Evolutionary conservation across 805 yeast genomes (phyloP).

Genomic region (Candida insectalens): DNA sequence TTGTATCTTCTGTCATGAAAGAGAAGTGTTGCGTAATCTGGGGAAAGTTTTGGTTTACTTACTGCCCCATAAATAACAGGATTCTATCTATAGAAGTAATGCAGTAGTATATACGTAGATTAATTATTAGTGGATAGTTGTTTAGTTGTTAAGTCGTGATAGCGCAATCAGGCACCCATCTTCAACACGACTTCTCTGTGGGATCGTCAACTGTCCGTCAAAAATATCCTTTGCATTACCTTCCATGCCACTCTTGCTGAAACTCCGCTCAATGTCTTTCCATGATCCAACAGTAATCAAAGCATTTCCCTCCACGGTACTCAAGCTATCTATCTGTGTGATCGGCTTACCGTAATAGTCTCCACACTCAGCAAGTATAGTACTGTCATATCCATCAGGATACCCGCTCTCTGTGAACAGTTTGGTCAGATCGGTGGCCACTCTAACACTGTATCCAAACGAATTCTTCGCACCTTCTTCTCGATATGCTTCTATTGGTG

Average conservation of each 20-base stretch:
- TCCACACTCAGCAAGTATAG: conserved; percentile 59
- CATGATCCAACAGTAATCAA: conserved; percentile 58
- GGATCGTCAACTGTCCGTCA: conserved; percentile 47
- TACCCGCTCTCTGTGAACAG: conserved; percentile 63
- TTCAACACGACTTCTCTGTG: conserved; percentile 52
- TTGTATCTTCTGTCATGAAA: too few species aligned
- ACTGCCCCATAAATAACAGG: too few species aligned
- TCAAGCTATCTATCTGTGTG: not conserved
- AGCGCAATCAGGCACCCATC: conserved; percentile 60
- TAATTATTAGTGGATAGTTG: too few species aligned
- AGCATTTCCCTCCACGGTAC: conserved; percentile 11
- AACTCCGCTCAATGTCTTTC: conserved; percentile 44
- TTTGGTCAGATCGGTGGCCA: conserved; percentile 48
- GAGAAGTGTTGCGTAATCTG: too few species aligned
- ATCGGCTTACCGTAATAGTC: conserved; percentile 37
- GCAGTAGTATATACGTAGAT: too few species aligned
- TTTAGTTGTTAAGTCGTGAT: too few species aligned
- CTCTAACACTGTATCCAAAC: conserved; percentile 68
- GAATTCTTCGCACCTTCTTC: conserved; percentile 47
- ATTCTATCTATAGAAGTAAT: too few species aligned
- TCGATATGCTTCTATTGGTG: conserved; percentile 66
- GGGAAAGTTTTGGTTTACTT: too few species aligned
- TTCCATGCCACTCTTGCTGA: conserved; percentile 18
- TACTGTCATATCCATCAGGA: conserved; percentile 59
- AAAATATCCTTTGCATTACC: conserved; percentile 40